Evolutionary conservation across 441 rosid species (phyloP).

Genomic region (Aquilaria agallochum): DNA sequence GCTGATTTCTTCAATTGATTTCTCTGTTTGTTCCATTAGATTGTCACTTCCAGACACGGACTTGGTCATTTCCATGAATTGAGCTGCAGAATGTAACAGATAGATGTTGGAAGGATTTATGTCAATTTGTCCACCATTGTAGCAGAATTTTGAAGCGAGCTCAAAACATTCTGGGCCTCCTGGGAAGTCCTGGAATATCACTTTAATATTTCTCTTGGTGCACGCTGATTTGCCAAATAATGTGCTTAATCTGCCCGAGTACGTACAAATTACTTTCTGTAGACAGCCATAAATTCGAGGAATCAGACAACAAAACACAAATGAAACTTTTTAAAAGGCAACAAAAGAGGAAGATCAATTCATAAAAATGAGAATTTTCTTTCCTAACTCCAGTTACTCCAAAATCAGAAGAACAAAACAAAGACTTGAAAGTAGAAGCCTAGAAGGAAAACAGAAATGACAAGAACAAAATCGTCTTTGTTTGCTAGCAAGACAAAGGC

Average conservation of each 20-base stretch:
- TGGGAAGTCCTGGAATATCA: constrained; percentile 76
- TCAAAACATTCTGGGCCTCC: constrained; percentile 76
- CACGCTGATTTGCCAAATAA: constrained; percentile 48
- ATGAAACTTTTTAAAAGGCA: neutral
- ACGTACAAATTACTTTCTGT: constrained; percentile 60
- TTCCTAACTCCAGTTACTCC: neutral
- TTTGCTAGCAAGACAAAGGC: too few relatives aligned
- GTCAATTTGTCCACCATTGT: constrained; percentile 44
- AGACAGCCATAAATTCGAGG: constrained; percentile 9
- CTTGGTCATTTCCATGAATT: constrained; percentile 61
- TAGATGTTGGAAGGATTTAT: constrained; percentile 52
- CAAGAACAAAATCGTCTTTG: too few relatives aligned
- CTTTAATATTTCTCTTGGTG: constrained; percentile 39
- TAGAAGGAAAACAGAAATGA: constrained; percentile 9
- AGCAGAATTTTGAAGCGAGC: constrained; percentile 69
- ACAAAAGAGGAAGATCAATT: neutral
- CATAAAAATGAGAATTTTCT: neutral
- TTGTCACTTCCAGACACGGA: constrained; percentile 28
- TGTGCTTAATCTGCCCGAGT: constrained; percentile 57
- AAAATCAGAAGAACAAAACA: constrained; percentile 1
- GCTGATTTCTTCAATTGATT: constrained; percentile 51
- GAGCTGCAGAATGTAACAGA: constrained; percentile 56
- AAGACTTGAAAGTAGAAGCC: neutral
- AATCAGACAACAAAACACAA: constrained; percentile 2
- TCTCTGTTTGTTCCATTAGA: constrained; percentile 53